Conservation (phyloP, 495 filamentous ascomycete genomes). For the Aspergillus haitiensis region DNA sequence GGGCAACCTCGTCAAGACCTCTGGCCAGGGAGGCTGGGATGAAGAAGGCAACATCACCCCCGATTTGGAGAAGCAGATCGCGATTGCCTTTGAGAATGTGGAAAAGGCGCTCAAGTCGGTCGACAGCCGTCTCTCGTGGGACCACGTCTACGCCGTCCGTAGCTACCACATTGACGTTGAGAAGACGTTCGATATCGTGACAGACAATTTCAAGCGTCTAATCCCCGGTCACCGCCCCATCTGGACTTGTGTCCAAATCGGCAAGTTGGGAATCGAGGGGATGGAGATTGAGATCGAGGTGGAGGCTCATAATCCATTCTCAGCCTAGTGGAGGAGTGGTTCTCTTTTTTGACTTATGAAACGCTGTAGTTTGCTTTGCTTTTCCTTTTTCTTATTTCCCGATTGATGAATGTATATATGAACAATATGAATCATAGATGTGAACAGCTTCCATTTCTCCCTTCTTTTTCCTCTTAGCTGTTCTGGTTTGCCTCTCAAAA, state of each 20-base stretch:
- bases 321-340: no score
- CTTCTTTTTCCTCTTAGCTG: no score
- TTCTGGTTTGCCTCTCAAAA: no score
- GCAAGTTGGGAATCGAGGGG: conserved; percentile 30
- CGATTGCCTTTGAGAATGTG: conserved; percentile 53
- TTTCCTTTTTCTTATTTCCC: not conserved
- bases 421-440: no score
- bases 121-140: conserved; percentile 48
- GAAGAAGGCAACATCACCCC: conserved; percentile 25
- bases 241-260: conserved; percentile 44
- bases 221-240: conserved; percentile 46
- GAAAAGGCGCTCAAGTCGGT: conserved; percentile 40
- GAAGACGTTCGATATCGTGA: conserved; percentile 27
- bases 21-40: conserved; percentile 54
- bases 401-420: no score
- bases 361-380: not conserved
- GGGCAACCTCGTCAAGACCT: conserved; percentile 42
- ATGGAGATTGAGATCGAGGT: conserved; percentile 56
- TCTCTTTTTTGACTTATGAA: not conserved
- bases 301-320: conserved; percentile 24
- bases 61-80: conserved; percentile 39
- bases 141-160: conserved; percentile 48
- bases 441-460: no score
- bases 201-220: conserved; percentile 39
- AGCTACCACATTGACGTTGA: conserved; percentile 37